Base-by-base conservation (phyloP, 129 eudicot genomes). In the Deinandra increscens region DNA sequence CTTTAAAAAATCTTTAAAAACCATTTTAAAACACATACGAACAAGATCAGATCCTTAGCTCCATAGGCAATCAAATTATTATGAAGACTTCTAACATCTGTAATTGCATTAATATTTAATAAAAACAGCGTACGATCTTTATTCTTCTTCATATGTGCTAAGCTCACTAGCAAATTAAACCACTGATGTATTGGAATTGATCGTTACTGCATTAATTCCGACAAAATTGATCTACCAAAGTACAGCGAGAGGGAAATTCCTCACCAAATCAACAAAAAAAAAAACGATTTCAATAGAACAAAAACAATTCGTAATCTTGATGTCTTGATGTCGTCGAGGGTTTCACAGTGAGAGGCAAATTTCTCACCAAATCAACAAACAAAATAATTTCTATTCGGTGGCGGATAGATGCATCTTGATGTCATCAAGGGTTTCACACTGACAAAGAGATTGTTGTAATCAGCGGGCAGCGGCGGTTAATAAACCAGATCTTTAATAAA, bases 341-440 rank as follows among this genome's bases (percentile, higher is more conserved):
- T n/a, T n/a, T n/a, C n/a, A n/a, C n/a, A n/a, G n/a, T n/a, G n/a
- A n/a, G n/a, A n/a, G n/a, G n/a, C n/a, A n/a, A n/a, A n/a, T n/a
- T n/a, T n/a, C n/a, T n/a, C n/a, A n/a, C n/a, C n/a, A n/a, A n/a
- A n/a, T n/a, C n/a, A n/a, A n/a, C n/a, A n/a, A n/a, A n/a, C n/a
- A n/a, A n/a, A n/a, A n/a, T n/a, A n/a, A n/a, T n/a, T n/a, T n/a
- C n/a, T n/a, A 92, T 72, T 88, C 96, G 44, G 96, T 88, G 72
- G 96, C 95, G 29, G 96, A 84, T 33, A 88, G 96, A 81, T 88
- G 98, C 96, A 88, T 92, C 91, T 92, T 92, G 79, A 92, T 86
- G 75, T 92, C 98, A 41, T 92, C 98, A 6, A 92, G 88, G 56
- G 96, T 86, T 77, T 92, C 98, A 69, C 98, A 92, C 95, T 92